Conservation (phyloP, 2,329 filamentous ascomycete genomes). For the Aspergillus sp. region DNA sequence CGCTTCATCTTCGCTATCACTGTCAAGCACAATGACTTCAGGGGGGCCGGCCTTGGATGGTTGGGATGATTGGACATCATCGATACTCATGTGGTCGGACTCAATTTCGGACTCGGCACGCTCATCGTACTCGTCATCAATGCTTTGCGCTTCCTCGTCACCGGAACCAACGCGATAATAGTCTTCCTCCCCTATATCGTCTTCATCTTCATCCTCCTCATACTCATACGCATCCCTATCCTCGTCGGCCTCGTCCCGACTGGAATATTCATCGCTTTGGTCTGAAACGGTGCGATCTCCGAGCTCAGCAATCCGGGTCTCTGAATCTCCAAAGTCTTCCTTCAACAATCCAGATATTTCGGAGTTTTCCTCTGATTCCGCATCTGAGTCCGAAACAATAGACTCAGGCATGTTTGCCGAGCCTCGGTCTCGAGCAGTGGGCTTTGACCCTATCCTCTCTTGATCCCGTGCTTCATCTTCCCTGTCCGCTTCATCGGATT, state of each 20-base stretch:
- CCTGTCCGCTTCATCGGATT: slow-evolving; percentile 28
- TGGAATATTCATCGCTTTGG: neutral
- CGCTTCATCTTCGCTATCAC: slow-evolving; percentile 41
- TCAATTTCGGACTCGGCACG: slow-evolving; percentile 19
- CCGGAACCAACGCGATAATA: neutral
- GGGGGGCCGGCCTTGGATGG: slow-evolving; percentile 18
- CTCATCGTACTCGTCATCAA: slow-evolving; percentile 14
- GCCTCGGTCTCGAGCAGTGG: too few species aligned
- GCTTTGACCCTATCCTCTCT: neutral
- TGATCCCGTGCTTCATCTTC: slow-evolving; percentile 1
- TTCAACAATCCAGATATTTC: neutral
- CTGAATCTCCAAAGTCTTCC: neutral
- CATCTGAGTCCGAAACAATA: neutral
- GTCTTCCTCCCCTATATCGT: neutral
- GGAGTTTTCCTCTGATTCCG: slow-evolving; percentile 3
- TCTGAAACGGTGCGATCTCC: neutral
- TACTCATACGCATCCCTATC: slow-evolving; percentile 1
- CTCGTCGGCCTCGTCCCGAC: slow-evolving; percentile 6
- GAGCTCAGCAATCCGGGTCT: neutral
- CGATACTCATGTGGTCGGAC: slow-evolving; percentile 10
- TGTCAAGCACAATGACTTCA: slow-evolving; percentile 44
- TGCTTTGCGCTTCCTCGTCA: slow-evolving; percentile 1
- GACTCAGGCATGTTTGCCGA: neutral
- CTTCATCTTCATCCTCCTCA: slow-evolving; percentile 12
- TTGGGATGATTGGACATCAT: neutral